A percentile compares a stretch with the other conserved stretches of the same genome.
Conservation (phyloP, 208 protist genomes). For the Lotmaria passim region DNA sequence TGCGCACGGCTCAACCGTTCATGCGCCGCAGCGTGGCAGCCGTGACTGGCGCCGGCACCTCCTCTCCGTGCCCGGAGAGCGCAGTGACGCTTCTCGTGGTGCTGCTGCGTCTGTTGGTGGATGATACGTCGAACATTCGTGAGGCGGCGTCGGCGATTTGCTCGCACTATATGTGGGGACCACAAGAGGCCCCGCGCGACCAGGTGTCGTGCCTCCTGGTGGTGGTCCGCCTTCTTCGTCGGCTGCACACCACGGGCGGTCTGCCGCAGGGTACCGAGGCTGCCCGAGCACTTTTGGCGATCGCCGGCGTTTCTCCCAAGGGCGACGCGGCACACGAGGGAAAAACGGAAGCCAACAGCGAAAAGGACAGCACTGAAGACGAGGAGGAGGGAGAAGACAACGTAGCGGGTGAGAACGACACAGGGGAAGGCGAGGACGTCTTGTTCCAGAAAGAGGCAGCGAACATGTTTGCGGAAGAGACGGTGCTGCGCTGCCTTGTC, state of each 20-base stretch:
- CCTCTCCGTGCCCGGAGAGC: neutral
- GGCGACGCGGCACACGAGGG: conserved; percentile 5
- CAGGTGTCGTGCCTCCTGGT: conserved; percentile 68
- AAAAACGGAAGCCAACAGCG: neutral
- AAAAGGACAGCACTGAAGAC: neutral
- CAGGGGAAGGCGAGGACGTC: conserved; percentile 68
- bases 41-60: neutral
- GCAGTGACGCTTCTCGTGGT: conserved; percentile 47
- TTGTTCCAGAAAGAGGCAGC: conserved; percentile 87
- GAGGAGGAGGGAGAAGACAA: conserved; percentile 6
- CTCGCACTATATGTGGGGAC: conserved; percentile 21
- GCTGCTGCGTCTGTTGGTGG: conserved; percentile 72
- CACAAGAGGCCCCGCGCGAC: conserved; percentile 35
- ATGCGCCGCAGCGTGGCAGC: conserved; percentile 13
- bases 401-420: conserved; percentile 19
- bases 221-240: conserved; percentile 45
- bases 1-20: conserved; percentile 32
- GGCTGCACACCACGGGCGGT: conserved; percentile 9
- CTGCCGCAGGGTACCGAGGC: conserved; percentile 5
- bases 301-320: neutral
- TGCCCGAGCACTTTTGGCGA: neutral
- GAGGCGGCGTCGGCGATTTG: conserved; percentile 45
- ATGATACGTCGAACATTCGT: conserved; percentile 76
- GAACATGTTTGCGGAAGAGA: conserved; percentile 85
- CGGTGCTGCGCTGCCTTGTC: conserved; percentile 51